Evolutionary conservation across 2,329 filamentous ascomycete species (phyloP), one percentile per base, ranked within the genome.

Genomic region (Orbilia oligospora): DNA sequence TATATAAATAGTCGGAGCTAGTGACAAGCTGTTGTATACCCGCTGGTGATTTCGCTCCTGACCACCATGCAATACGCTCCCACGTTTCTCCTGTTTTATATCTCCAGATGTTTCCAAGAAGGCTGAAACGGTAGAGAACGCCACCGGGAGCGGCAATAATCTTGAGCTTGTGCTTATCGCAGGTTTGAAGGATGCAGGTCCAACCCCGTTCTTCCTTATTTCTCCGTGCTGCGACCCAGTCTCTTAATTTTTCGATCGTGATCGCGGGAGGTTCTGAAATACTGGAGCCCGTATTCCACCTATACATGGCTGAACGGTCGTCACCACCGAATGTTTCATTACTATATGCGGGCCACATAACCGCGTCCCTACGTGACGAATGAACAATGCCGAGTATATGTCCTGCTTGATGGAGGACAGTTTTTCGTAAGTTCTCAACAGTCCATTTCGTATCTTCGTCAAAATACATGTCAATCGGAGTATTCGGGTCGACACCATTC

Each of bases 371-470:
- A 5, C 22, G 5, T 38, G n/a, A n/a, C 33, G 53, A 38, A 30
- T 58, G 53, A 22, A 1, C 6, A 14, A 38, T n/a, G 18, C 53
- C 53, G n/a, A 58, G 18, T 2, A 58, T 20, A 38, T 58, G 53
- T 2, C 53, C 53, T 1, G 38, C 53, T 0, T 58, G 30, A 22
- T 58, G 53, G n/a, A 38, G 1, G 27, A 38, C 30, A 0, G 18
- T 8, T 10, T 16, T 10, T 22, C 8, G 16, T 20, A 56, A 14
- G 10, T 12, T 38, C 3, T 18, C 16, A 36, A 12, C n/a, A 1
- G 53, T 36, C 53, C 53, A 58, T 8, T 36, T 14, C 30, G 16
- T 38, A 38, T 38, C 9, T 22, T 58, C 53, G 16, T 58, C 53
- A n/a, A 58, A 58, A 38, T 12, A 20, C 27, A 58, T 58, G n/a